Base-by-base conservation (phyloP, 805 yeast species). In the Schwanniomyces occidentalis region DNA sequence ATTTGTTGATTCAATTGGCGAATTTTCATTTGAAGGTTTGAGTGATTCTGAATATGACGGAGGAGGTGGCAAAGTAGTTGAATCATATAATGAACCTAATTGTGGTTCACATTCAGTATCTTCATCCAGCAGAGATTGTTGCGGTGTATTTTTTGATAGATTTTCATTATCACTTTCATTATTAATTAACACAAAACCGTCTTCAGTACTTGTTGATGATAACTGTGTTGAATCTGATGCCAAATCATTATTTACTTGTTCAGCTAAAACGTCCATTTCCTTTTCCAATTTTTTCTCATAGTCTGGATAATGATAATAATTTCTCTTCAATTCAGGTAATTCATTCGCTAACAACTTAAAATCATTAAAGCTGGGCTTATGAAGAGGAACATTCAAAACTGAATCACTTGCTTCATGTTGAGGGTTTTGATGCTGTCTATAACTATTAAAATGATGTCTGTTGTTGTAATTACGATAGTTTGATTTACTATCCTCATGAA, bases 321-420 rank as follows among this genome's bases (percentile, higher is more conserved):
- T 49, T 14, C 50, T 45, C 36, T 63, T 65, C n/a, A 45, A 22
- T 9, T 51, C 52, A 3, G 61, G 57, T 10, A 64, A 49, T 32
- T 49, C 44, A 25, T 52, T 49, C 2, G 62, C 54, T 37, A 65
- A 49, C 1, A 38, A 39, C 9, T 73, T 71, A 14, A 76, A 54
- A 16, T 61, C 63, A 4, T 54, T 56, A 45, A 77, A 67, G 16
- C 43, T 52, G 2, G 71, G 70, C 31, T 59, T 58, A 39, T 65
- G 64, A 24, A 61, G 63, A 5, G 82, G 83, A 15, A 73, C 66
- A 65, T 73, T 69, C 3, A 75, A 44, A 4, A 56, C 48, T 10
- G 23, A 19, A 10, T 27, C 16, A 18, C 52, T 63, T 18, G 53
- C 58, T 9, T 49, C 56, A 6, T 48, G 14, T 34, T 24, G 24